A percentile compares a stretch with the other conserved stretches of the same genome.
Evolutionary conservation across 768 basidiomycete genomes (phyloP).

Genomic region (Clitopilus hobsonii): DNA sequence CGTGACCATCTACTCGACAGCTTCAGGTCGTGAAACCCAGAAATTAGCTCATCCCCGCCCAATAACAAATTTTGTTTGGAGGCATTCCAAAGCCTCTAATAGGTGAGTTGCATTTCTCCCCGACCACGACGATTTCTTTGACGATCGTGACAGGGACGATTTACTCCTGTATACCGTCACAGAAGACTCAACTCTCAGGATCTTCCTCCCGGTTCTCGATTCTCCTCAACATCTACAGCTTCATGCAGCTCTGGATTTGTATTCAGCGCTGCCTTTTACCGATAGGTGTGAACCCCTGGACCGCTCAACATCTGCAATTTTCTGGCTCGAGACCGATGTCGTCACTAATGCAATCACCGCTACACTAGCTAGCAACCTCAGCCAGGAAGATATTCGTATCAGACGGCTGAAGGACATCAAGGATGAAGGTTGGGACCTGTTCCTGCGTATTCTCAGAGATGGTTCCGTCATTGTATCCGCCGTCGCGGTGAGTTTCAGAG

Average conservation of each 20-base stretch:
- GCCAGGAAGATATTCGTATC: conserved; percentile 40
- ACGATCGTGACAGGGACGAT: conserved; percentile 76
- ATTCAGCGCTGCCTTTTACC: conserved; percentile 49
- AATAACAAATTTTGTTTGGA: conserved; percentile 68
- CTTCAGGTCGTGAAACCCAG: conserved; percentile 67
- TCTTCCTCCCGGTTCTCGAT: conserved; percentile 87
- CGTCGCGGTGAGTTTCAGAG: conserved; percentile 62
- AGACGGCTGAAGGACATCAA: conserved; percentile 56
- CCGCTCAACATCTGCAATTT: conserved; percentile 43
- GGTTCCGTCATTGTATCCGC: conserved; percentile 73
- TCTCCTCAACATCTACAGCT: conserved; percentile 81
- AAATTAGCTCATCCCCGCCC: conserved; percentile 69
- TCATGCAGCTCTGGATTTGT: conserved; percentile 72
- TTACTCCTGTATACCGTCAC: conserved; percentile 81
- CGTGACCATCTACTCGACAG: conserved; percentile 68
- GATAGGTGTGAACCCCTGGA: conserved; percentile 25
- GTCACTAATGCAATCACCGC: conserved; percentile 43
- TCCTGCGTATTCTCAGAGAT: conserved; percentile 66
- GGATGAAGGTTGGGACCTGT: conserved; percentile 76
- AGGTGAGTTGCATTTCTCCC: conserved; percentile 26
- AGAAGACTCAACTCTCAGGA: conserved; percentile 73
- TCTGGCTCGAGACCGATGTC: conserved; percentile 66
- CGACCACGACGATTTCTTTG: not conserved
- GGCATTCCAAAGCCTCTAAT: conserved; percentile 62
- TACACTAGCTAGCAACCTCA: conserved; percentile 28